phyloP scores from a whole-genome alignment of 1,284 basidiomycete genomes.

The Ceratobasidium sp. region DNA sequence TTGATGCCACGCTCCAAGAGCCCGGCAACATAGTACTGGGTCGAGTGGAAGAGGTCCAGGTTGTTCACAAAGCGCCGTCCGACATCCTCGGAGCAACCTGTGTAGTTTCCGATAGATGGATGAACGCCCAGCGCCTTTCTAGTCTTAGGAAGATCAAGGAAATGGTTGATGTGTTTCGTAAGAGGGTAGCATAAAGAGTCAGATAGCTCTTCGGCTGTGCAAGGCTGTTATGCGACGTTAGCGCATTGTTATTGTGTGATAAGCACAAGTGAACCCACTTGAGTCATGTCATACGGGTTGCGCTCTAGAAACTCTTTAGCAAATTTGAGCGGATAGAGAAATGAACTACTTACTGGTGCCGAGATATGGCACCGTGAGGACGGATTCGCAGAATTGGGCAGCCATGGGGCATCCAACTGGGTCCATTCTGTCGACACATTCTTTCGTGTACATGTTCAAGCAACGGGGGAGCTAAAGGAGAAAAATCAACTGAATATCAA shows the following conservation, averaged over 20 bases:
- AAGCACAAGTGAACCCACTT: neutral
- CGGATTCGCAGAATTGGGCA: conserved; percentile 18
- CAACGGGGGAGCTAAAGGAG: conserved; percentile 29
- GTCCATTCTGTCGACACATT: conserved; percentile 39
- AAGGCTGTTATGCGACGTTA: conserved; percentile 14
- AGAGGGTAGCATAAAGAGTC: conserved; percentile 58
- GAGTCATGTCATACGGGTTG: conserved; percentile 35
- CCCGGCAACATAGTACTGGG: conserved; percentile 57
- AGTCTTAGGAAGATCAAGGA: conserved; percentile 60
- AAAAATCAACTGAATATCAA: neutral
- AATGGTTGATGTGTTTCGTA: conserved; percentile 57
- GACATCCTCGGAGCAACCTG: conserved; percentile 55
- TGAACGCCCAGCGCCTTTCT: conserved; percentile 58
- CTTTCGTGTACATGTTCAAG: conserved; percentile 32
- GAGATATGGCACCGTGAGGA: neutral
- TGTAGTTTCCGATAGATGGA: conserved; percentile 52
- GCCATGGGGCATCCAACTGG: conserved; percentile 33
- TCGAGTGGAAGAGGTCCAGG: conserved; percentile 35
- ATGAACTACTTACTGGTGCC: neutral
- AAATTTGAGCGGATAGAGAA: neutral
- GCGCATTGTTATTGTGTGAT: neutral
- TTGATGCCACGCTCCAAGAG: conserved; percentile 71
- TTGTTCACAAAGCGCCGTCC: conserved; percentile 50
- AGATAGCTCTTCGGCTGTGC: conserved; percentile 21
- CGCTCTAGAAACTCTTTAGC: neutral